phyloP scores from a whole-genome alignment of 2,329 filamentous ascomycete genomes.

The Aspergillus brasiliensis region DNA sequence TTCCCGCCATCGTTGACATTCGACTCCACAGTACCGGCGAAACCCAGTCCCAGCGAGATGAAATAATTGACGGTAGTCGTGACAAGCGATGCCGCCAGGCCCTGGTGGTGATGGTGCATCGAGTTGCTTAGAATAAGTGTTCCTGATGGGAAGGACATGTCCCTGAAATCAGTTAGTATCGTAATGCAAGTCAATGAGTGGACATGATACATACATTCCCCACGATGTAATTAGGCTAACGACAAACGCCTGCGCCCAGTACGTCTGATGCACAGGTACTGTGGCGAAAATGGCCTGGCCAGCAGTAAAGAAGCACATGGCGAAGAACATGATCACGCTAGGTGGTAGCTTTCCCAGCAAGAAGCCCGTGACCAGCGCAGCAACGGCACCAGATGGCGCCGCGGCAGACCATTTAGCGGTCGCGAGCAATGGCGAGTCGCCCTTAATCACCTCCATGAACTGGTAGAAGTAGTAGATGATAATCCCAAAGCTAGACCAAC shows the following conservation, averaged over 20 bases:
- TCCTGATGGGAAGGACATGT: constrained; percentile 66
- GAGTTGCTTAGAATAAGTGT: constrained; percentile 63
- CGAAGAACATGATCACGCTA: constrained; percentile 31
- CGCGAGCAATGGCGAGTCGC: constrained; percentile 29
- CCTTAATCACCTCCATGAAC: constrained; percentile 48
- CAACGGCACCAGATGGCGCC: constrained; percentile 32
- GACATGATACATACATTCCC: constrained; percentile 29
- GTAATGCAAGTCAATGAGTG: too few species aligned
- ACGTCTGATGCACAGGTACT: constrained; percentile 57
- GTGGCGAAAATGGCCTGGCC: constrained; percentile 46
- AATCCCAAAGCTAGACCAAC: constrained; percentile 58
- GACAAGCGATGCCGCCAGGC: constrained; percentile 59
- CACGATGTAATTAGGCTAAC: constrained; percentile 38
- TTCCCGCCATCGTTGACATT: constrained; percentile 44
- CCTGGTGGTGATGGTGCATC: constrained; percentile 51
- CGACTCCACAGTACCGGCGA: constrained; percentile 66
- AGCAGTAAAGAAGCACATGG: constrained; percentile 43
- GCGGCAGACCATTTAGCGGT: constrained; percentile 30
- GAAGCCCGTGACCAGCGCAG: constrained; percentile 37
- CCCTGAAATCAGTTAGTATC: constrained; percentile 51
- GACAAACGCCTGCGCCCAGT: constrained; percentile 69
- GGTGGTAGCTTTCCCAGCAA: constrained; percentile 34
- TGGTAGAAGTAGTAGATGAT: constrained; percentile 56
- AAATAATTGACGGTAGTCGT: constrained; percentile 69
- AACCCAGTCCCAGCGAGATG: constrained; percentile 66